Conservation (phyloP, 345 rosid species). For the Litchi chinensis region DNA sequence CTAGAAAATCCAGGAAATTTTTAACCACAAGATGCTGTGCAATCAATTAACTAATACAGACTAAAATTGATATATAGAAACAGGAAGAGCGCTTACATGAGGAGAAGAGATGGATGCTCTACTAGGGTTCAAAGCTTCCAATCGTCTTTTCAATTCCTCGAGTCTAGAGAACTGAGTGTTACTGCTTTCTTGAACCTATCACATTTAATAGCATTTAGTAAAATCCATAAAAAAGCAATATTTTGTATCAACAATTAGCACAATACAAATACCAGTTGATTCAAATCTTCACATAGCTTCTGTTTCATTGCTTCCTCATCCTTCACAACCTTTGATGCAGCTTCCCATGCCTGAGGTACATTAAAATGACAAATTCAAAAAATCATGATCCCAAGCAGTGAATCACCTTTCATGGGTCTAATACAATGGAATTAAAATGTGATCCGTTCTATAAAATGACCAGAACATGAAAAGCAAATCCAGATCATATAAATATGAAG, state of each 20-base stretch:
- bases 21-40: constrained; percentile 11
- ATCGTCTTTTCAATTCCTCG: constrained; percentile 73
- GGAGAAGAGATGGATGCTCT: constrained; percentile 46
- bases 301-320: constrained; percentile 84
- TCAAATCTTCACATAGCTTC: constrained; percentile 81
- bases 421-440: not conserved
- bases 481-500: not conserved
- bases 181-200: constrained; percentile 82
- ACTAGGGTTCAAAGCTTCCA: constrained; percentile 76
- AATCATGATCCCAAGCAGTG: not conserved
- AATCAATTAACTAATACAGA: constrained; percentile 9
- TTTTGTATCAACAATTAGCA: constrained; percentile 11
- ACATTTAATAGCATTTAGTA: constrained; percentile 16
- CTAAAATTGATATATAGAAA: constrained; percentile 5
- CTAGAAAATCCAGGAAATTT: not conserved
- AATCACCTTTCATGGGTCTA: constrained; percentile 7
- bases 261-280: constrained; percentile 62
- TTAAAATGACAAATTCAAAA: not conserved
- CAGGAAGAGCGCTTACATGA: constrained; percentile 46
- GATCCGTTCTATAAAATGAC: not conserved
- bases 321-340: constrained; percentile 57
- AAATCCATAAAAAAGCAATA: not conserved
- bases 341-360: constrained; percentile 62
- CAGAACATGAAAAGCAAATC: not conserved
- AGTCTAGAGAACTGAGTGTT: constrained; percentile 69